These are phyloP conservation scores for Pleurozium schreberi DNA, from an alignment of 225 moss, liverwort and hornwort species.

Conservation along the genomic window DNA sequence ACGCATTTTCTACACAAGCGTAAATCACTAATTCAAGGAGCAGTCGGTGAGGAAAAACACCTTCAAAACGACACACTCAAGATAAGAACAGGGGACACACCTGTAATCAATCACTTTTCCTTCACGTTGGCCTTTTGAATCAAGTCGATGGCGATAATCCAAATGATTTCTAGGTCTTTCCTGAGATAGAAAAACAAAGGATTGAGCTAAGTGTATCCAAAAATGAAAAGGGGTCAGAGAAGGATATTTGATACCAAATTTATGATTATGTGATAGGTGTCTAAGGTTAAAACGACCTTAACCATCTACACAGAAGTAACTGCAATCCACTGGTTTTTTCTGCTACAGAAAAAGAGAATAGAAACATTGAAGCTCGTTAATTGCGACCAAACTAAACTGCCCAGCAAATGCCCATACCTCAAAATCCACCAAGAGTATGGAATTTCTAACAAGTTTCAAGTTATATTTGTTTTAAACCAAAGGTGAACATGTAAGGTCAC, in stretches of 20 bases:
- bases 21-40: constrained; percentile 25
- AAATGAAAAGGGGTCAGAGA: not conserved
- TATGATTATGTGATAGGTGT: not conserved
- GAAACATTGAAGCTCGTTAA: not conserved
- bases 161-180: constrained; percentile 79
- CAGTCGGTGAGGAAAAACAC: not conserved
- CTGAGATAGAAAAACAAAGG: constrained; percentile 16
- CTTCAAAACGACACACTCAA: not conserved
- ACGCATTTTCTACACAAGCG: constrained; percentile 43
- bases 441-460: not conserved
- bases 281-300: not conserved
- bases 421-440: not conserved
- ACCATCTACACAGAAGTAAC: not conserved
- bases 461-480: no score
- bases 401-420: not conserved
- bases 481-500: not conserved
- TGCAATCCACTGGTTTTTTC: not conserved
- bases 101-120: constrained; percentile 83
- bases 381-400: not conserved
- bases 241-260: not conserved
- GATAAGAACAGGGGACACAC: constrained; percentile 1
- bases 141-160: constrained; percentile 68
- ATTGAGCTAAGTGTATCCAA: not conserved
- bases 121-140: constrained; percentile 71
- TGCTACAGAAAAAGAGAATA: not conserved